Evolutionary conservation across 225 moss, liverwort and hornwort species (phyloP).

Genomic region (Marchantia polymorpha): DNA sequence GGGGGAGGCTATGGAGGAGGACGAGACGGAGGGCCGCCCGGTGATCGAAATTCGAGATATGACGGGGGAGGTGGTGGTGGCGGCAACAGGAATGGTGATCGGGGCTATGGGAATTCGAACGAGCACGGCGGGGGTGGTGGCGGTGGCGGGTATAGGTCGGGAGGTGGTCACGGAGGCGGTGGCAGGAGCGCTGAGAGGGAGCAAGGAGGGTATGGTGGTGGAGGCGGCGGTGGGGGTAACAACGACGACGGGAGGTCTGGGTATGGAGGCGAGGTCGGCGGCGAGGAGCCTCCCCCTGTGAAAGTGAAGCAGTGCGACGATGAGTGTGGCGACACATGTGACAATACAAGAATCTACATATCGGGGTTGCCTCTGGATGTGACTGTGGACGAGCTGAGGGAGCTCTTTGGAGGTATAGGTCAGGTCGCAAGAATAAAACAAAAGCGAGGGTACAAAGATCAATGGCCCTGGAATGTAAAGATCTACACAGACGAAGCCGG

Average conservation of each 20-base stretch:
- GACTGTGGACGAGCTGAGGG: conserved; percentile 76
- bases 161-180: conserved; percentile 30
- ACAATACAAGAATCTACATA: conserved; percentile 95
- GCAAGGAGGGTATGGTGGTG: conserved; percentile 30
- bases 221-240: conserved; percentile 30
- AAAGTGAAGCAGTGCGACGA: conserved; percentile 96
- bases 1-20: conserved; percentile 46
- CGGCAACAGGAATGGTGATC: conserved; percentile 40
- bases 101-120: conserved; percentile 41
- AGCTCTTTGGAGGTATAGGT: conserved; percentile 94
- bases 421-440: conserved; percentile 99
- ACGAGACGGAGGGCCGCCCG: conserved; percentile 28
- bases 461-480: conserved; percentile 99
- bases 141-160: conserved; percentile 63
- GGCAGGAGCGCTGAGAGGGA: conserved; percentile 44
- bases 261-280: conserved; percentile 47
- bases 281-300: conserved; percentile 46
- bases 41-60: conserved; percentile 44
- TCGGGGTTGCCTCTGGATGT: conserved; percentile 80
- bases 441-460: conserved; percentile 98
- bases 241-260: conserved; percentile 32
- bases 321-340: conserved; percentile 81
- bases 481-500: conserved; percentile 79
- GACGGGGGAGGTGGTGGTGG: conserved; percentile 38
- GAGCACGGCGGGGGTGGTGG: conserved; percentile 55